A percentile compares a stretch with the other conserved stretches of the same genome.
These are phyloP conservation scores for Guadua angustifolia DNA, from an alignment of 176 grass and related monocot species.

Conservation along the genomic window DNA sequence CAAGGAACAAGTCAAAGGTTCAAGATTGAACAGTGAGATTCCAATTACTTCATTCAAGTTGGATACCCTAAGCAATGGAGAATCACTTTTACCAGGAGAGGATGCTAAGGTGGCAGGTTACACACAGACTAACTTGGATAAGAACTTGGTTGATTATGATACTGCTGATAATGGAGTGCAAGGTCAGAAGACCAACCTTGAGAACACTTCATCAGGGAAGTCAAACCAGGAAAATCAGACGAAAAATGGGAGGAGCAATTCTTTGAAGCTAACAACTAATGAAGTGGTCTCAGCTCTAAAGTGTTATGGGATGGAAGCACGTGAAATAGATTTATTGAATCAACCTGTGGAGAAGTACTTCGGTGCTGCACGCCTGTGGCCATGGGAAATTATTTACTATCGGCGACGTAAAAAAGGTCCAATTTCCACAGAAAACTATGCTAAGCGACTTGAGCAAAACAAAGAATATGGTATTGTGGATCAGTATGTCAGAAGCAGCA, in stretches of 20 bases:
- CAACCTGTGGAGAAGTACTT: conserved; percentile 54
- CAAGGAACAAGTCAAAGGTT: conserved; percentile 29
- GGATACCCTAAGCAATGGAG: conserved; percentile 28
- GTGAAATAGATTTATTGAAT: conserved; percentile 33
- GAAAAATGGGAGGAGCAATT: conserved; percentile 34
- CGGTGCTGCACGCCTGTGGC: conserved; percentile 64
- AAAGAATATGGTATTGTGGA: conserved; percentile 65
- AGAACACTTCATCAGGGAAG: conserved; percentile 11
- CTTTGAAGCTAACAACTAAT: conserved; percentile 50
- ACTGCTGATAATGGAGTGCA: conserved; percentile 30
- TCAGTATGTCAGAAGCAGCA: conserved; percentile 70
- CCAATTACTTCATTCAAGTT: conserved; percentile 31
- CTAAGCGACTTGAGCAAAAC: conserved; percentile 62
- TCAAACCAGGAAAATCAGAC: background rate
- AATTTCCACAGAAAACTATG: conserved; percentile 68
- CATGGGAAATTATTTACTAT: conserved; percentile 67
- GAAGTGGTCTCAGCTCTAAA: conserved; percentile 56
- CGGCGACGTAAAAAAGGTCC: conserved; percentile 56
- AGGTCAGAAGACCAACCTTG: conserved; percentile 30
- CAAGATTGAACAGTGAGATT: conserved; percentile 28
- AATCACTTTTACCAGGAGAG: background rate
- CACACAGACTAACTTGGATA: background rate
- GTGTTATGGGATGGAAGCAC: conserved; percentile 43
- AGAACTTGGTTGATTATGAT: conserved; percentile 31
- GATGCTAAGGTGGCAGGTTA: conserved; percentile 26